Evolutionary conservation across 805 yeast genomes (phyloP).

Genomic region (Candida glaebosa): DNA sequence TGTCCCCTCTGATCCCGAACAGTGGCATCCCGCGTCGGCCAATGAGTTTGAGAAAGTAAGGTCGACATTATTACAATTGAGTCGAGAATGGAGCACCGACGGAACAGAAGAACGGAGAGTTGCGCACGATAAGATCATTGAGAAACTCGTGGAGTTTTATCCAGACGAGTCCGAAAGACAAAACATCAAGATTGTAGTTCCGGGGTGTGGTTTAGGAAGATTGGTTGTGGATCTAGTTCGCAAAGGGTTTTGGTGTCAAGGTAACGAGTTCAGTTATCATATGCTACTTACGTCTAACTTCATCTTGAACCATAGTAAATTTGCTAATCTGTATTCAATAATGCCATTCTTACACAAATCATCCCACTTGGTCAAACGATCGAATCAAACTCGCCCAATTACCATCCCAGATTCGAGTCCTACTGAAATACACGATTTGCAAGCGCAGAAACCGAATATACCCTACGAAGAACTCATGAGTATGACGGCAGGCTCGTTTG

Average conservation of each 20-base stretch:
- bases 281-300: slow-evolving; percentile 58
- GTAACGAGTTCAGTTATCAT: slow-evolving; percentile 64
- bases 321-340: slow-evolving; percentile 37
- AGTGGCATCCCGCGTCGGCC: slow-evolving; percentile 41
- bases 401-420: slow-evolving; percentile 53
- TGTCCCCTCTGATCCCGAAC: slow-evolving; percentile 27
- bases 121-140: slow-evolving; percentile 37
- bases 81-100: slow-evolving; percentile 61
- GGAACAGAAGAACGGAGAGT: slow-evolving; percentile 44
- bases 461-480: slow-evolving; percentile 56
- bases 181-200: slow-evolving; percentile 46
- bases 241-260: slow-evolving; percentile 59
- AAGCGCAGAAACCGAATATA: slow-evolving; percentile 32
- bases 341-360: slow-evolving; percentile 55
- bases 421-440: slow-evolving; percentile 26
- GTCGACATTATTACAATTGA: slow-evolving; percentile 52
- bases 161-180: slow-evolving; percentile 37
- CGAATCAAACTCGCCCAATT: slow-evolving; percentile 48
- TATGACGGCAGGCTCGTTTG: slow-evolving; percentile 71
- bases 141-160: slow-evolving; percentile 28
- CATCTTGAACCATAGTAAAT: slow-evolving; percentile 45
- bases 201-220: slow-evolving; percentile 66
- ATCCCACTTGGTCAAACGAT: slow-evolving; percentile 43
- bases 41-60: slow-evolving; percentile 56
- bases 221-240: slow-evolving; percentile 52